Conservation (phyloP, 2,329 filamentous ascomycete genomes). For the Aspergillus pseudonomiae region DNA sequence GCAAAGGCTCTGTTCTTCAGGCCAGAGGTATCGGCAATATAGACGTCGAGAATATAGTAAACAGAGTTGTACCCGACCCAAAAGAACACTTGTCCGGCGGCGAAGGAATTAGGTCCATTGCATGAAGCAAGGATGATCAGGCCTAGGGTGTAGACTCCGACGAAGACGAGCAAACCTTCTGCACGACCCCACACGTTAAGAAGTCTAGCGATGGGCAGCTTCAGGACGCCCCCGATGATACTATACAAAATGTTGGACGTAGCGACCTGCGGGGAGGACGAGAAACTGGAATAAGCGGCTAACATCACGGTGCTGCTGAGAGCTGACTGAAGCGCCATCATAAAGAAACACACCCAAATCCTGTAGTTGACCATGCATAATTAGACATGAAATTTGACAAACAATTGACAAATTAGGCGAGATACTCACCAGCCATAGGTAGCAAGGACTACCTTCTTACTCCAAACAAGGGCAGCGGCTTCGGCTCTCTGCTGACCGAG, state of each 20-base stretch:
- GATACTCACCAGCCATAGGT: conserved; percentile 38
- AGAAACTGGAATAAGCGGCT: conserved; percentile 57
- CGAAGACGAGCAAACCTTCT: conserved; percentile 58
- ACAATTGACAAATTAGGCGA: neutral
- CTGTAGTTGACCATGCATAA: conserved; percentile 20
- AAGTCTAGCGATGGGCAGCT: conserved; percentile 65
- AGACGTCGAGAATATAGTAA: conserved; percentile 59
- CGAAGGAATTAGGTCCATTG: conserved; percentile 63
- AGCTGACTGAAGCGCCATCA: conserved; percentile 47
- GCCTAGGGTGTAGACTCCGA: conserved; percentile 51
- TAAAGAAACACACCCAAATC: conserved; percentile 52
- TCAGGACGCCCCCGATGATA: conserved; percentile 60
- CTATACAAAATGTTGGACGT: conserved; percentile 59
- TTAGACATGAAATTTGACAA: conserved; percentile 9
- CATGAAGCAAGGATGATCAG: conserved; percentile 66
- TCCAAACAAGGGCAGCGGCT: conserved; percentile 51
- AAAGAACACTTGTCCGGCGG: conserved; percentile 66
- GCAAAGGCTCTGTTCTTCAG: conserved; percentile 64
- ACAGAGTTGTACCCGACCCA: conserved; percentile 61
- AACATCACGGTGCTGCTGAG: conserved; percentile 49
- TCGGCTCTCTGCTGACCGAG: conserved; percentile 52
- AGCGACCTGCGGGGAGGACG: conserved; percentile 52
- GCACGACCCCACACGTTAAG: conserved; percentile 66
- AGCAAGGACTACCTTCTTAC: conserved; percentile 39
- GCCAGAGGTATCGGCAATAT: conserved; percentile 65